These are phyloP conservation scores for Zygosaccharomyces lentus DNA, from an alignment of 805 yeast genomes.

Conservation along the genomic window DNA sequence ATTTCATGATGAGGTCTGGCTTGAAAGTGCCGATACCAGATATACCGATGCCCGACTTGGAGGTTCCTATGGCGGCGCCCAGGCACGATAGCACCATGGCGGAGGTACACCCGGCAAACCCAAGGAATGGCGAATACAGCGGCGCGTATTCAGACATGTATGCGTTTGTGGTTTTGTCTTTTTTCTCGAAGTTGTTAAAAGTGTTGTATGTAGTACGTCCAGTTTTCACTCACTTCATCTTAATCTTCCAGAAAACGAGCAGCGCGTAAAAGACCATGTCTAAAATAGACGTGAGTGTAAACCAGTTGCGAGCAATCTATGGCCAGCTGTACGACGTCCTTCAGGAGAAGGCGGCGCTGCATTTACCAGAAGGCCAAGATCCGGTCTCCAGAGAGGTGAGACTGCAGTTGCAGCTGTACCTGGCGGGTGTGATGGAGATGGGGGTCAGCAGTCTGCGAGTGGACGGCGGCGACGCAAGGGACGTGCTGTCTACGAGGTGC, in stretches of 20 bases:
- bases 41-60: constrained; percentile 97
- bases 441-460: constrained; percentile 52
- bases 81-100: constrained; percentile 88
- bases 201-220: background rate
- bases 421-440: constrained; percentile 43
- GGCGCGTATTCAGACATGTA: constrained; percentile 62
- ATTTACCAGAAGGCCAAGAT: constrained; percentile 19
- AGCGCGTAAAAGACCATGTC: constrained; percentile 6
- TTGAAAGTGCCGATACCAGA: constrained; percentile 96
- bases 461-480: constrained; percentile 29
- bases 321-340: constrained; percentile 27
- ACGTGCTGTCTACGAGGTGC: constrained; percentile 31
- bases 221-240: background rate
- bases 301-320: constrained; percentile 27
- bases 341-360: constrained; percentile 20
- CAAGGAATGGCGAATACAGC: constrained; percentile 92
- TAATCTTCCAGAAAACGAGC: background rate
- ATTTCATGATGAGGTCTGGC: constrained; percentile 95
- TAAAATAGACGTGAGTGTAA: constrained; percentile 25
- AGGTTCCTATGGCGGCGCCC: constrained; percentile 99
- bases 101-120: constrained; percentile 94
- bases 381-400: constrained; percentile 19
- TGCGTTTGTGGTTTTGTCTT: background rate
- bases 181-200: background rate
- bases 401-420: constrained; percentile 23